A percentile compares a stretch with the other conserved stretches of the same genome.
Conservation (phyloP, 139 green algal genomes). For the Ulvella scutata region DNA sequence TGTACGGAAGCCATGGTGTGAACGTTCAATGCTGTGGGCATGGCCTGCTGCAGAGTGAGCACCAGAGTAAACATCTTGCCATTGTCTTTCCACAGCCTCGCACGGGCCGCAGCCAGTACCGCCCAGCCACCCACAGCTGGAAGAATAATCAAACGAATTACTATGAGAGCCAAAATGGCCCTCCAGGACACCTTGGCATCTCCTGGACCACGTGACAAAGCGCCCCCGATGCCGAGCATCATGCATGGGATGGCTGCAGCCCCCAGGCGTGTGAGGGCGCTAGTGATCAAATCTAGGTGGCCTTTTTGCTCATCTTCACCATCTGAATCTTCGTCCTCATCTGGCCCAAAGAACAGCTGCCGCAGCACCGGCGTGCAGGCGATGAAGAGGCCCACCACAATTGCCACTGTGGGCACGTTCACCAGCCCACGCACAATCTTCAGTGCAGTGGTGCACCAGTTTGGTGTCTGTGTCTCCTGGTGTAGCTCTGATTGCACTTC, state of each 20-base stretch:
- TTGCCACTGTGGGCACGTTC: neutral
- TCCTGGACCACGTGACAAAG: neutral
- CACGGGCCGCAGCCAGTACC: neutral
- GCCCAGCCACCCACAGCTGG: neutral
- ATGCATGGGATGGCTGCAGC: neutral
- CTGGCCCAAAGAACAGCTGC: neutral
- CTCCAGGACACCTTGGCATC: neutral
- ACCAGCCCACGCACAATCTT: no score
- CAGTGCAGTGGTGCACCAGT: no score
- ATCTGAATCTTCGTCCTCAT: neutral
- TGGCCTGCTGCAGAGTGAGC: slow-evolving; percentile 36
- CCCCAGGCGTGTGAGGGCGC: neutral
- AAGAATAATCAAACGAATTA: neutral
- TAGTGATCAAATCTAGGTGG: no score
- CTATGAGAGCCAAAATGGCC: neutral
- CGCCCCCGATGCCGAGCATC: neutral
- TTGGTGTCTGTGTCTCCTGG: no score
- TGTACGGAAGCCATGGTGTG: slow-evolving; percentile 35
- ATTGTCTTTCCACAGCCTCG: neutral
- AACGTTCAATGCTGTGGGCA: slow-evolving; percentile 44
- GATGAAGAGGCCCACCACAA: neutral
- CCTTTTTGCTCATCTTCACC: no score
- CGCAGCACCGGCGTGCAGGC: neutral
- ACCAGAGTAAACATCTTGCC: no score
- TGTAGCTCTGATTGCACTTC: no score